phyloP scores from a whole-genome alignment of 2,329 filamentous ascomycete species.

The Didymella exigua region DNA sequence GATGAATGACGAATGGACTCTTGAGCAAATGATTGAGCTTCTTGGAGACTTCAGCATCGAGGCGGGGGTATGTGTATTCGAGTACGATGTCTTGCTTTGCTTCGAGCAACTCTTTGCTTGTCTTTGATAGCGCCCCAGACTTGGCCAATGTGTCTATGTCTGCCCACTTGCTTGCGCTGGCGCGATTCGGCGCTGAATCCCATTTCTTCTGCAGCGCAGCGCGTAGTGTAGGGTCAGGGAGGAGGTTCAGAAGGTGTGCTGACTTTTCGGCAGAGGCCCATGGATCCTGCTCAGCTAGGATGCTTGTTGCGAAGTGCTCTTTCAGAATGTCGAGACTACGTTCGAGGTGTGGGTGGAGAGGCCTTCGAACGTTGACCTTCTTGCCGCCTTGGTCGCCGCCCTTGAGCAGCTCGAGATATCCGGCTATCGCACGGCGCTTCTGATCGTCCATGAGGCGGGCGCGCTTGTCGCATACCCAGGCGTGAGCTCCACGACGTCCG shows the following conservation, averaged over 20 bases:
- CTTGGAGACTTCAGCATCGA: constrained; percentile 97
- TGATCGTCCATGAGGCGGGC: constrained; percentile 85
- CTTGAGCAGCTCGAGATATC: constrained; percentile 88
- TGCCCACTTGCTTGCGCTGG: constrained; percentile 84
- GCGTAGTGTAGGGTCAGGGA: constrained; percentile 79
- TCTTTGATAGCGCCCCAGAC: constrained; percentile 74
- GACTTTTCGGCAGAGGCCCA: constrained; percentile 72
- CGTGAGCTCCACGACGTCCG: constrained; percentile 92
- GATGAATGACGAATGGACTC: constrained; percentile 94
- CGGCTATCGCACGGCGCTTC: constrained; percentile 81
- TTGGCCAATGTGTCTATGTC: constrained; percentile 90
- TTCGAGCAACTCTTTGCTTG: constrained; percentile 75
- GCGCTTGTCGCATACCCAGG: constrained; percentile 93
- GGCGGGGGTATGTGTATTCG: constrained; percentile 95
- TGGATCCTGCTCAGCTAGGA: constrained; percentile 84
- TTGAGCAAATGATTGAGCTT: constrained; percentile 98
- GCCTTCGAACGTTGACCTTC: constrained; percentile 81
- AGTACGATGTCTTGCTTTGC: constrained; percentile 95
- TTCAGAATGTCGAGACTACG: constrained; percentile 86
- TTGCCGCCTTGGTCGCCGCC: constrained; percentile 86
- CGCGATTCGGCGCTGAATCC: constrained; percentile 78
- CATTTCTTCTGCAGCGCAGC: constrained; percentile 87
- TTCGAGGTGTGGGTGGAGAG: constrained; percentile 86
- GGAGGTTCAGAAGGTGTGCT: constrained; percentile 78
- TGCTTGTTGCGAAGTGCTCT: constrained; percentile 80